Base-by-base conservation (phyloP, 176 grass and related monocot species). In the Oryza meridionalis region DNA sequence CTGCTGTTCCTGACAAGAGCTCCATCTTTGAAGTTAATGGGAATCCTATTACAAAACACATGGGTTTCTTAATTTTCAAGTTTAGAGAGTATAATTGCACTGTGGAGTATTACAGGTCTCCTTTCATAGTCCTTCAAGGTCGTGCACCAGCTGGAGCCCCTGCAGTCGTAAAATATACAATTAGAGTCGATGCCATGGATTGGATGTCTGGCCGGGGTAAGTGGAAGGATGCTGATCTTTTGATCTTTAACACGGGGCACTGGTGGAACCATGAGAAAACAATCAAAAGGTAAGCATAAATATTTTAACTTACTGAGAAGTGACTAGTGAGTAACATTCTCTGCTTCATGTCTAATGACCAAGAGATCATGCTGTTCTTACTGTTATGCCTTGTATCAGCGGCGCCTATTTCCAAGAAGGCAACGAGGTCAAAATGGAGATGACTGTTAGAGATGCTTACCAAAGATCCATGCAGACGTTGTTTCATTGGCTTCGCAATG, bases 211-310 rank as follows among this genome's bases (percentile, higher is more conserved):
- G 37, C 46, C 79, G 51, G 5, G 72, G 77, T 73, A 82, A 65
- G 49, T 97, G 92, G 92, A 94, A 83, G 78, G 90, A 85, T 74
- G 91, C 94, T 82, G 91, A 97, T 88, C 59, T 97, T 21, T 85
- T 97, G 50, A 88, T 97, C 77, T 88, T 97, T 37, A 97, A 97
- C 82, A 94, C 92, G 74, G 92, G 94, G 61, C 94, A 97, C 78
- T 97, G 94, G 92, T 97, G 94, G 94, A 97, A 94, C 86, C 81
- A 97, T 80, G 90, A 89, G 85, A 94, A 97, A 81, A 97, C 94
- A 53, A 92, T 94, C 47, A 82, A 86, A 82, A 85, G 83, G 94
- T 97, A 85, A 94, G 88, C 70, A 68, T 69, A 16, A 51, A 12
- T n/a, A n/a, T n/a, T n/a, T n/a, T n/a, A n/a, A n/a, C n/a, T n/a